Conservation (phyloP, 352 stramenopile genomes). For the Phytopythium litorale region DNA sequence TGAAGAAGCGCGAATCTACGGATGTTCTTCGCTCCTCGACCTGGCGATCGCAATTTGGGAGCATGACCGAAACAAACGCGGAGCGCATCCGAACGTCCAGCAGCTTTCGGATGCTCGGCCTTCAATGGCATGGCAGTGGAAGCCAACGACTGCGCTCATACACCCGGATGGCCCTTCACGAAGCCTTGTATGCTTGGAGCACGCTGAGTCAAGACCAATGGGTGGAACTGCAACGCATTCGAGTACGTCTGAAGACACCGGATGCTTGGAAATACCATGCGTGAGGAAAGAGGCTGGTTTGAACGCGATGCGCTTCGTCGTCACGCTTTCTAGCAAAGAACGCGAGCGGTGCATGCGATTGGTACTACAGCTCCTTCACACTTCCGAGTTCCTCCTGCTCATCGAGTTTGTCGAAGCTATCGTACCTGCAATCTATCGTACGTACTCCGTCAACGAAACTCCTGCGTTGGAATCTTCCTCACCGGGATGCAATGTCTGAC, state of each 20-base stretch:
- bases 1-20: background rate
- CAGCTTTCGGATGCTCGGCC: background rate
- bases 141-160: too few species aligned
- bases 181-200: too few species aligned
- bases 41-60: slow-evolving; percentile 15
- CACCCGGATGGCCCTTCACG: too few species aligned
- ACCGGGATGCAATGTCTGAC: too few species aligned
- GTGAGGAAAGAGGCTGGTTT: too few species aligned
- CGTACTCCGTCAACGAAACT: too few species aligned
- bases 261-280: too few species aligned
- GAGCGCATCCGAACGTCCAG: background rate
- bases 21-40: slow-evolving; percentile 1
- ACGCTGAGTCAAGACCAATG: too few species aligned
- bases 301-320: background rate
- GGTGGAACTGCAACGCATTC: too few species aligned
- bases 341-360: slow-evolving; percentile 10
- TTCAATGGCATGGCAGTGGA: background rate
- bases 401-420: slow-evolving; percentile 21
- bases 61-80: slow-evolving; percentile 1
- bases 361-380: slow-evolving; percentile 15
- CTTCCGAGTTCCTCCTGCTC: slow-evolving; percentile 19
- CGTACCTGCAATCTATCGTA: slow-evolving; percentile 17
- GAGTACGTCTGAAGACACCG: too few species aligned
- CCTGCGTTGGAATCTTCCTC: too few species aligned
- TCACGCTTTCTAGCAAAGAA: slow-evolving; percentile 3